Conservation (phyloP, 768 basidiomycete genomes). For the Lentinula boryana region DNA sequence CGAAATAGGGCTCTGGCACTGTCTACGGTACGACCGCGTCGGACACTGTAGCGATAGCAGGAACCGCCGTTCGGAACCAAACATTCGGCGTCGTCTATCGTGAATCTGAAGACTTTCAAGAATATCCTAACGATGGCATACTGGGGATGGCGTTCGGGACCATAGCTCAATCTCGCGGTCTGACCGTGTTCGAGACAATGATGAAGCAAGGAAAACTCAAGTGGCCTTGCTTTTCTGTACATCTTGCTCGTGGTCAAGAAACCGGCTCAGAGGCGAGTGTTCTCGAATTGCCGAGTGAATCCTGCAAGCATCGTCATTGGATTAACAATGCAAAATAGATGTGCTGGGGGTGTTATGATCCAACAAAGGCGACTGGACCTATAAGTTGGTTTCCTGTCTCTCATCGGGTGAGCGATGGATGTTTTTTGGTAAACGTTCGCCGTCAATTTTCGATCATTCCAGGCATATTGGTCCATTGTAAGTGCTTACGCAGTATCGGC, state of each 20-base stretch:
- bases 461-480: not conserved
- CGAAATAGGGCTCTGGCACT: constrained; percentile 43
- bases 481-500: not conserved
- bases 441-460: not conserved
- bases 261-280: constrained; percentile 43
- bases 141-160: constrained; percentile 58
- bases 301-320: constrained; percentile 20
- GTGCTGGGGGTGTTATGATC: constrained; percentile 24
- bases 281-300: not conserved
- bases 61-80: constrained; percentile 39
- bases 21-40: constrained; percentile 42
- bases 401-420: constrained; percentile 23
- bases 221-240: constrained; percentile 50
- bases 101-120: constrained; percentile 43
- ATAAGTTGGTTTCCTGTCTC: constrained; percentile 29
- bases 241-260: constrained; percentile 35
- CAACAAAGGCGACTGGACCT: constrained; percentile 22
- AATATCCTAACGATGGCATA: constrained; percentile 49
- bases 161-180: constrained; percentile 37
- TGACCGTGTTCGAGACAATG: constrained; percentile 64
- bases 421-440: not conserved
- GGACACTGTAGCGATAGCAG: constrained; percentile 47
- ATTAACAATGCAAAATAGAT: constrained; percentile 10
- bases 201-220: constrained; percentile 34
- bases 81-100: constrained; percentile 48